Evolutionary conservation across 129 eudicot species (phyloP).

Genomic region (Tanacetum coccineum): DNA sequence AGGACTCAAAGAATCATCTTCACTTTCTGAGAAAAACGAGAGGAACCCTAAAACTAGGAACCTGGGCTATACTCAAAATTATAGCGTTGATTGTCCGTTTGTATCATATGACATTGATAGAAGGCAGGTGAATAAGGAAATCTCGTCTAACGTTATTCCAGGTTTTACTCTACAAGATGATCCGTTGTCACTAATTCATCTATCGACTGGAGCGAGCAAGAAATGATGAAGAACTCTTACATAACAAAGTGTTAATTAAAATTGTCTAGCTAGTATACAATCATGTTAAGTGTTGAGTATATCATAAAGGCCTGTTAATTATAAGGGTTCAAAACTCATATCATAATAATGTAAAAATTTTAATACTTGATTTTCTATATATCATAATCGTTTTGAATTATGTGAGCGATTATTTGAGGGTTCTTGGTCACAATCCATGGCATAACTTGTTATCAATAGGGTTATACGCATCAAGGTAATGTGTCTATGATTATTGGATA

Average conservation of each 20-base stretch:
- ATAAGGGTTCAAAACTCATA: constrained; percentile 5
- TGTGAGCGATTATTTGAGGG: neutral
- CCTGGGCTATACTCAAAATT: constrained; percentile 36
- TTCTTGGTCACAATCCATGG: constrained; percentile 9
- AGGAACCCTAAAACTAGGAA: constrained; percentile 30
- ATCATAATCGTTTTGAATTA: constrained; percentile 22
- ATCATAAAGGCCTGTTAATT: constrained; percentile 26
- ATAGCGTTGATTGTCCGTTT: constrained; percentile 34
- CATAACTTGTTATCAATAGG: constrained; percentile 3
- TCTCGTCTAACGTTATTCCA: constrained; percentile 48
- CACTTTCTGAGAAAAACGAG: constrained; percentile 23
- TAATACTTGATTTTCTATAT: constrained; percentile 10
- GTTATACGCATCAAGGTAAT: too few species aligned
- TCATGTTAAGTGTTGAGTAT: constrained; percentile 15
- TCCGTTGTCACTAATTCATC: constrained; percentile 45
- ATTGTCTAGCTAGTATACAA: constrained; percentile 20
- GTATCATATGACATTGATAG: constrained; percentile 42
- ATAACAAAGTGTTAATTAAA: constrained; percentile 13
- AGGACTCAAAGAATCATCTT: constrained; percentile 24
- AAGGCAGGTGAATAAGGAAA: constrained; percentile 43
- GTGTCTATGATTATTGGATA: neutral
- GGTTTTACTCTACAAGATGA: constrained; percentile 54
- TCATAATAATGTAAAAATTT: constrained; percentile 15
- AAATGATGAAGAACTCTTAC: constrained; percentile 26
- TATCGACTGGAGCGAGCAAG: constrained; percentile 54